These are phyloP conservation scores for Boletus sp. DNA, from an alignment of 768 basidiomycete species.

Conservation along the genomic window DNA sequence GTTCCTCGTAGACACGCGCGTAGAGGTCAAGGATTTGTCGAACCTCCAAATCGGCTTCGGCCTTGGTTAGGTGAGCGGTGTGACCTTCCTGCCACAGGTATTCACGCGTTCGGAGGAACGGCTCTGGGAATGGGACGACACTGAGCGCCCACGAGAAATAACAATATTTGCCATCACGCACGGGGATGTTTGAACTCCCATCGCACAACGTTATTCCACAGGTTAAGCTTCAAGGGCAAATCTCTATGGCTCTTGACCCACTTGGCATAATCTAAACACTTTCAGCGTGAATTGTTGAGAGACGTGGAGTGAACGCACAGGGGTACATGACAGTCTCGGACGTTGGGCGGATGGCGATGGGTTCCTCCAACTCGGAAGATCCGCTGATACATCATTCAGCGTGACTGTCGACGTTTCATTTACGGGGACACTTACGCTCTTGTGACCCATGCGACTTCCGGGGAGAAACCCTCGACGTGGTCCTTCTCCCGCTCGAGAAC, in stretches of 20 bases:
- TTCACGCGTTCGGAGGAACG: constrained; percentile 98
- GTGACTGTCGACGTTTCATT: not conserved
- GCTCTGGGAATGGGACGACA: constrained; percentile 55
- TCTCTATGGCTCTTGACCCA: constrained; percentile 99
- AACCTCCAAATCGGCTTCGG: constrained; percentile 90
- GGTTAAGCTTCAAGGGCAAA: constrained; percentile 93
- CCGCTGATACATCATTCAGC: constrained; percentile 51
- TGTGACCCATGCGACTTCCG: constrained; percentile 99
- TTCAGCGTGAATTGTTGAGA: not conserved
- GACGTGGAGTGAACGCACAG: constrained; percentile 50
- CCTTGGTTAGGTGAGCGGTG: constrained; percentile 87
- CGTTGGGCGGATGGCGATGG: constrained; percentile 96
- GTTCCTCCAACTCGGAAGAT: constrained; percentile 91
- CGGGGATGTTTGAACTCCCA: constrained; percentile 99
- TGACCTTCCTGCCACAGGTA: constrained; percentile 99
- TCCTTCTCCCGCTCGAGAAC: constrained; percentile 97
- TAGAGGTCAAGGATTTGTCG: constrained; percentile 94
- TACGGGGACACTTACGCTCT: constrained; percentile 63
- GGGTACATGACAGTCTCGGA: constrained; percentile 99
- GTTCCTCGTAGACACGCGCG: constrained; percentile 91
- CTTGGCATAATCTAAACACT: constrained; percentile 83
- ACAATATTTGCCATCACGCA: constrained; percentile 36
- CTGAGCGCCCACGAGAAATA: not conserved
- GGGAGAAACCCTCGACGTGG: constrained; percentile 98
- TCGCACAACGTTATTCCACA: constrained; percentile 99